Base-by-base conservation (phyloP, 2,329 filamentous ascomycete species). In the Scedosporium aurantiacum region DNA sequence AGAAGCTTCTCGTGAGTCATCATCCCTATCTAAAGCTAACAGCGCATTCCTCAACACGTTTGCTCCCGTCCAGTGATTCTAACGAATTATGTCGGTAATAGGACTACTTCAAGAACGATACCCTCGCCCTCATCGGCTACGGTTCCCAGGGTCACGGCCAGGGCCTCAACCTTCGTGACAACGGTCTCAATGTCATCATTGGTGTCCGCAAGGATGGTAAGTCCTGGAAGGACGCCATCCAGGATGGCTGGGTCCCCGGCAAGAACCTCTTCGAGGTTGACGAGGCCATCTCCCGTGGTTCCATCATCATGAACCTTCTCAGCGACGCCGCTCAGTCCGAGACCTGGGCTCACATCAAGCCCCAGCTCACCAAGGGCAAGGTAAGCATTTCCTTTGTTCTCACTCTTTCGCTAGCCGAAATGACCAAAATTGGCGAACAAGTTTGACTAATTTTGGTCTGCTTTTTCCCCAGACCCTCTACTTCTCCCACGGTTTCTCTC, bases 91-190 rank as follows among this genome's bases (percentile, higher is more conserved):
- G 14, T 50, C 45, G 21, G 18, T 47, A 47, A 25, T 69, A 96
- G 90, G 91, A 97, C 67, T 99, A 93, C 88, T 99, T 99, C 90
- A 97, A 97, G 86, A 86, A 99, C 81, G 94, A 99, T 79, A 97
- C 93, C 69, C 90, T 99, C 71, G 94, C 94, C 74, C 89, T 99
- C 74, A 99, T 99, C 78, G 94, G 94, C 76, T 99, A 99, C 80
- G 94, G 82, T 72, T 97, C 92, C 66, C 92, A 97, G 82, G 94
- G 94, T 72, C 94, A 99, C 84, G 94, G 94, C 69, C 94, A 99
- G 82, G 95, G 94, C 76, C 90, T 99, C 66, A 99, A 99, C 86
- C 89, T 99, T 76, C 93, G 94, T 79, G 94, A 99, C 86, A 97
- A 99, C 82, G 94, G 94, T 76, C 85, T 99, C 70, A 97, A 97